Evolutionary conservation across 2,329 filamentous ascomycete genomes (phyloP).

Genomic region (Boeremia exigua): DNA sequence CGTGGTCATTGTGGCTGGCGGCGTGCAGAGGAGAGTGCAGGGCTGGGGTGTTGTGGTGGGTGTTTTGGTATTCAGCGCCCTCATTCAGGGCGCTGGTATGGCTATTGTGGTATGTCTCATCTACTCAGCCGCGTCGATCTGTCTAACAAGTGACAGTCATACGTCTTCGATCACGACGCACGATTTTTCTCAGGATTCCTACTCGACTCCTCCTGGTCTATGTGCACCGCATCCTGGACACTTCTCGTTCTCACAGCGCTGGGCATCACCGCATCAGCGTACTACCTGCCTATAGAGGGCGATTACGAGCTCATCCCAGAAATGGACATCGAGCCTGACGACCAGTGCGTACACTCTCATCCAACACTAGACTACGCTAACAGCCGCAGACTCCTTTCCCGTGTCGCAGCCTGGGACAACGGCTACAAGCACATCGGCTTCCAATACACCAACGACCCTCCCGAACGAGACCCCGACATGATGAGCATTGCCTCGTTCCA

Average conservation of each 20-base stretch:
- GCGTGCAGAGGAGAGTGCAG: constrained; percentile 77
- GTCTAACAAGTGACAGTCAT: constrained; percentile 64
- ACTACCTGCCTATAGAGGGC: constrained; percentile 76
- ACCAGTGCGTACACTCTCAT: constrained; percentile 35
- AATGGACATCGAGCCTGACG: constrained; percentile 37
- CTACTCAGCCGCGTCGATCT: neutral
- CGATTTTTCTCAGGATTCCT: constrained; percentile 84
- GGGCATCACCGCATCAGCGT: constrained; percentile 70
- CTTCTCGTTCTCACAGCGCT: constrained; percentile 60
- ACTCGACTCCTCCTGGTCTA: constrained; percentile 78
- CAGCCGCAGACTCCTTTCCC: constrained; percentile 37
- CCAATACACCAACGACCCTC: constrained; percentile 18
- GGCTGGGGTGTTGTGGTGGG: constrained; percentile 80
- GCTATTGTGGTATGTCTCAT: constrained; percentile 75
- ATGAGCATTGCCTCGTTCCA: constrained; percentile 20
- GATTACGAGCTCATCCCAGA: constrained; percentile 79
- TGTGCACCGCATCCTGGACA: constrained; percentile 67
- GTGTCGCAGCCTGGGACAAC: constrained; percentile 45
- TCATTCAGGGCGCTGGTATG: constrained; percentile 78
- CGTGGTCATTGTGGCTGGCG: constrained; percentile 76
- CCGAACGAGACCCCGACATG: constrained; percentile 22
- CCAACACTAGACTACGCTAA: constrained; percentile 25
- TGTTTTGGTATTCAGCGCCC: constrained; percentile 69
- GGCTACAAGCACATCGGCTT: constrained; percentile 34
- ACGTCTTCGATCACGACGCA: constrained; percentile 81